Evolutionary conservation across 1,284 basidiomycete species (phyloP).

Genomic region (Phylloboletellus chloephorus): DNA sequence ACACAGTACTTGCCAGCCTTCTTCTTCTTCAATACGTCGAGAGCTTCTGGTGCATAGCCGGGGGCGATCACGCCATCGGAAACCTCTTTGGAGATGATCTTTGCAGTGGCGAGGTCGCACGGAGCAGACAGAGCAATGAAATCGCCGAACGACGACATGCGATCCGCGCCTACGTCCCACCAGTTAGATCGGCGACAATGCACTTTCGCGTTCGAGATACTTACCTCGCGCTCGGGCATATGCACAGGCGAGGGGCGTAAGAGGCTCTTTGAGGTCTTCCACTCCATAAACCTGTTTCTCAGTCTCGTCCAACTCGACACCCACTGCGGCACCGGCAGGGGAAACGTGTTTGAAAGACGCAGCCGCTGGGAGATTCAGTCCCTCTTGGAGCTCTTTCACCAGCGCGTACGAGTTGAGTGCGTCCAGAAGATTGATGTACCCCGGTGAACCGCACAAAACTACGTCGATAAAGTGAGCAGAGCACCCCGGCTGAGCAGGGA

Average conservation of each 20-base stretch:
- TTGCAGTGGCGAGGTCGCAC: slow-evolving; percentile 91
- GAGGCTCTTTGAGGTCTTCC: slow-evolving; percentile 85
- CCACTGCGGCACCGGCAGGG: slow-evolving; percentile 93
- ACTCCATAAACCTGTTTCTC: slow-evolving; percentile 97
- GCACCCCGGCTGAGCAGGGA: neutral
- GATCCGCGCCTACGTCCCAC: slow-evolving; percentile 71
- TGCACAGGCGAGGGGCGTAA: slow-evolving; percentile 87
- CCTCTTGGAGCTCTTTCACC: slow-evolving; percentile 89
- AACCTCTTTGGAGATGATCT: slow-evolving; percentile 96
- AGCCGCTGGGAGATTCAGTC: slow-evolving; percentile 85
- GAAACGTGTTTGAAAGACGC: slow-evolving; percentile 99
- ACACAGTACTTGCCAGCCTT: slow-evolving; percentile 99
- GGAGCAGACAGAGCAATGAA: slow-evolving; percentile 93
- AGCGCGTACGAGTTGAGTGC: slow-evolving; percentile 96
- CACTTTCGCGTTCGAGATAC: slow-evolving; percentile 18
- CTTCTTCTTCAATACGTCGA: slow-evolving; percentile 93
- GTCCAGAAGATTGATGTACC: slow-evolving; percentile 99
- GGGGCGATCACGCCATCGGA: slow-evolving; percentile 98
- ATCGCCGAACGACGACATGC: slow-evolving; percentile 99
- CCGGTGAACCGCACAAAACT: slow-evolving; percentile 93
- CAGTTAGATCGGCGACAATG: slow-evolving; percentile 8
- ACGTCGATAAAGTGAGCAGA: slow-evolving; percentile 5
- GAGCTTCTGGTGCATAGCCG: slow-evolving; percentile 82
- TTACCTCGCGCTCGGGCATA: slow-evolving; percentile 93
- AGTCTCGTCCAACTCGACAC: slow-evolving; percentile 74